Percentiles rank a stretch among this genome's conserved stretches.
These are phyloP conservation scores for Eragrostis tef DNA, from an alignment of 202 grass and related monocot species.

Conservation along the genomic window DNA sequence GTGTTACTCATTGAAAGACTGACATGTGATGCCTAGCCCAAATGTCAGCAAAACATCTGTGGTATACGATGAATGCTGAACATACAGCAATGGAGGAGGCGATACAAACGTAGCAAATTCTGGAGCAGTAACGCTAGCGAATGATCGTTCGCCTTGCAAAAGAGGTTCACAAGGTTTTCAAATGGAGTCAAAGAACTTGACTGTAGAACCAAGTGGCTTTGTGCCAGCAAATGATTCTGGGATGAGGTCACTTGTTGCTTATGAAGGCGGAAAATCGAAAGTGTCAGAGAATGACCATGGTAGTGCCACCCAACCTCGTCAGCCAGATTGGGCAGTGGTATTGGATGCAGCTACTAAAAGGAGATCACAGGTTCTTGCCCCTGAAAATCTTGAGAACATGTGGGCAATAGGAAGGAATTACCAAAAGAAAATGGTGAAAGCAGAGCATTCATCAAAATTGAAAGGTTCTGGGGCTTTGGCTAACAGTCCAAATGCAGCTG, in stretches of 20 bases:
- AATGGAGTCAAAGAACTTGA: constrained; percentile 42
- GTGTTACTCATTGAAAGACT: background rate
- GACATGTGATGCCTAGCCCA: background rate
- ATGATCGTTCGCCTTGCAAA: constrained; percentile 53
- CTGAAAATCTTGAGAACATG: constrained; percentile 99
- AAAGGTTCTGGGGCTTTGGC: constrained; percentile 44
- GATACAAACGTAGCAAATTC: constrained; percentile 53
- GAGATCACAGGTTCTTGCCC: constrained; percentile 81
- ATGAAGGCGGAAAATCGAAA: constrained; percentile 48
- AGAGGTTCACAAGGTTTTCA: constrained; percentile 52
- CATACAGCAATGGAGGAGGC: background rate
- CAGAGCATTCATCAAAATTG: constrained; percentile 41
- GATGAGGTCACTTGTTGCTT: constrained; percentile 43
- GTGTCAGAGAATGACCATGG: constrained; percentile 48
- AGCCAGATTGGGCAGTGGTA: constrained; percentile 77
- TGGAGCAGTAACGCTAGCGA: constrained; percentile 26
- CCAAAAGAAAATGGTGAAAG: constrained; percentile 86
- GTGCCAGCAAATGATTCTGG: constrained; percentile 47
- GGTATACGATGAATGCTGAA: background rate
- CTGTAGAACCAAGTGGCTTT: constrained; percentile 45
- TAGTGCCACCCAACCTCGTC: constrained; percentile 45
- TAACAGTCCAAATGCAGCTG: constrained; percentile 47
- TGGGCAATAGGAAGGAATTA: constrained; percentile 98
- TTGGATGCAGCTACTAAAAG: constrained; percentile 93
- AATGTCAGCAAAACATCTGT: background rate